Evolutionary conservation across 2,329 filamentous ascomycete genomes (phyloP), one percentile per base, ranked within the genome.

Genomic region (Pseudopyricularia javanii): DNA sequence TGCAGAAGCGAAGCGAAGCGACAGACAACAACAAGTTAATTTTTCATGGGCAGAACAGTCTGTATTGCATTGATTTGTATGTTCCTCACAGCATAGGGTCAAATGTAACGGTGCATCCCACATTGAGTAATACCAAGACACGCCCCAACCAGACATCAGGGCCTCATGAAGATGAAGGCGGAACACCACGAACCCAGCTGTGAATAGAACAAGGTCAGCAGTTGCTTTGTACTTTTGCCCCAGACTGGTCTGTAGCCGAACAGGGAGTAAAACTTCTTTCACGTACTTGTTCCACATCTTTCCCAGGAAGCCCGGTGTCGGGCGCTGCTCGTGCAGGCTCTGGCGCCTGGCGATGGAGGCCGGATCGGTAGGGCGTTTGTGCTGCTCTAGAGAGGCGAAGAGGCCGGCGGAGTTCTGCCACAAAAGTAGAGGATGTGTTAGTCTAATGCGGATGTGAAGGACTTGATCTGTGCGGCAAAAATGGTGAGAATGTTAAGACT

Each of bases 251-350:
- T n/a, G n/a, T n/a, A n/a, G n/a, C n/a, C n/a, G 28, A 30, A 30
- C 28, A 4, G 28, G 11, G 47, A 14, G 30, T 6, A 26, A 12
- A 7, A 9, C 28, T 30, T 30, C 17, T 3, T 34, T 30, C 12
- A 61, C 74, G 52, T 64, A 81, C 78, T 73, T 79, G 58, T 79
- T 71, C 74, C 79, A 82, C 67, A 80, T 71, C 56, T 72, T 68
- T 52, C 74, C 74, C 51, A 81, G 66, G 56, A 80, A 65, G 40
- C 77, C 77, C 1, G 70, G 61, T 50, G 69, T 64, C 14, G 68
- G 69, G 54, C 71, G 70, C 61, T 81, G 78, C 54, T 82, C 78
- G 30, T 69, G 70, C 58, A 81, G 66, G 60, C 76, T 79, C 60
- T 75, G 71, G 6, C 78, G 75, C 14, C 78, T 73, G n/a, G 73